These are phyloP conservation scores for Flaveria robusta DNA, from an alignment of 129 eudicot species.

Conservation along the genomic window DNA sequence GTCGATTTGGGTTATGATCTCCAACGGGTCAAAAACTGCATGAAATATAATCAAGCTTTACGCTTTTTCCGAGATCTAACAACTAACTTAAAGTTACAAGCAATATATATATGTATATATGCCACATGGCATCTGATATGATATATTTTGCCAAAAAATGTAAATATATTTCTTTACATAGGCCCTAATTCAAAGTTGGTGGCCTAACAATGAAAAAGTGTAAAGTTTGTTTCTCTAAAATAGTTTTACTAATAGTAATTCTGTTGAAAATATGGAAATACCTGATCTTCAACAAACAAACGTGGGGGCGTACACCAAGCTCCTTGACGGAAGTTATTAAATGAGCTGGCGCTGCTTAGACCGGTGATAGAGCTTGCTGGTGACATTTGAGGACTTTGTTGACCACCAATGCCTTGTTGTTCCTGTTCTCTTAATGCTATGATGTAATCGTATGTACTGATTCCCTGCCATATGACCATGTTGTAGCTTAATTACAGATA, in stretches of 20 bases:
- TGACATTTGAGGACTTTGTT: slow-evolving; percentile 98
- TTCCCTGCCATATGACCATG: slow-evolving; percentile 50
- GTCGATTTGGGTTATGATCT: not conserved
- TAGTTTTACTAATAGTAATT: not conserved
- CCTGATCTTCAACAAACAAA: slow-evolving; percentile 95
- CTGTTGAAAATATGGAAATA: slow-evolving; percentile 26
- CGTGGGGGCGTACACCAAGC: slow-evolving; percentile 99
- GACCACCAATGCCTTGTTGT: slow-evolving; percentile 75
- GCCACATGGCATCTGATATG: not conserved
- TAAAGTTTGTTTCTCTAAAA: not conserved
- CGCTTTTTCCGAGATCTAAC: not conserved
- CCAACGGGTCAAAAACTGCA: not conserved
- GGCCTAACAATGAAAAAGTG: not conserved
- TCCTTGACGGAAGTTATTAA: slow-evolving; percentile 80
- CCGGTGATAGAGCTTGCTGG: slow-evolving; percentile 91
- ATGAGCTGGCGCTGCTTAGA: slow-evolving; percentile 92
- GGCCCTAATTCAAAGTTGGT: not conserved
- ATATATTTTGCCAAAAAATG: not conserved
- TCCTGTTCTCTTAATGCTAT: slow-evolving; percentile 96
- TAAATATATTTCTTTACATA: no score
- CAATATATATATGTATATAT: not conserved
- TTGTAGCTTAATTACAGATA: not conserved
- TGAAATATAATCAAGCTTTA: not conserved
- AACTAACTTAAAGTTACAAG: not conserved
- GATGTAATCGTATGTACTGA: slow-evolving; percentile 94